Percentiles rank a stretch among this genome's conserved stretches.
Conservation (phyloP, 495 filamentous ascomycete genomes). For the Penicillium riverlandense region DNA sequence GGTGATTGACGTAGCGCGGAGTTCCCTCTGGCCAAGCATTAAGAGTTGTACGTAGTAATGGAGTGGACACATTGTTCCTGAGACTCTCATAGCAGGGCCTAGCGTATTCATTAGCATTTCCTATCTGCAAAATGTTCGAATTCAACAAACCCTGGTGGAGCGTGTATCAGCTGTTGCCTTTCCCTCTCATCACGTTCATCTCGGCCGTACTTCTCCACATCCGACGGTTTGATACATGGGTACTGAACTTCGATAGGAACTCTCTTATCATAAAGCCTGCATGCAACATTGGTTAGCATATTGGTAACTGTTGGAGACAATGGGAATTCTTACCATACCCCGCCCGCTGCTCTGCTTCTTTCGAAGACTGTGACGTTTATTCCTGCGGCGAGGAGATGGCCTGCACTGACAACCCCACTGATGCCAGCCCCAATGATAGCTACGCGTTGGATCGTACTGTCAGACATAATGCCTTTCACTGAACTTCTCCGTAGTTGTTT, state of each 20-base stretch:
- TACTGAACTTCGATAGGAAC: conserved; percentile 49
- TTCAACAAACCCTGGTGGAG: conserved; percentile 40
- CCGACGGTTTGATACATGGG: conserved; percentile 43
- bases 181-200: conserved; percentile 14
- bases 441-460: conserved; percentile 32
- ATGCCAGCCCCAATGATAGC: conserved; percentile 68
- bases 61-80: conserved; percentile 59
- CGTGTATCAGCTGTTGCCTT: conserved; percentile 30
- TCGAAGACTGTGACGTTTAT: conserved; percentile 61
- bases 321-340: conserved; percentile 47
- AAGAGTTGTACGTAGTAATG: conserved; percentile 51
- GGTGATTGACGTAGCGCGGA: conserved; percentile 47
- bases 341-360: conserved; percentile 49
- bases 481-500: neutral
- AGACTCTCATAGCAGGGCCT: conserved; percentile 54
- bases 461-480: neutral
- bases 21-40: conserved; percentile 54
- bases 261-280: conserved; percentile 52
- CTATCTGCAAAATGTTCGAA: neutral
- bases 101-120: neutral
- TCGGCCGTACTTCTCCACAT: conserved; percentile 17
- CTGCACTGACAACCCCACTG: conserved; percentile 56
- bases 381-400: conserved; percentile 51
- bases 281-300: neutral
- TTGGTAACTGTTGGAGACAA: neutral